Evolutionary conservation across 2,329 filamentous ascomycete genomes (phyloP).

Genomic region (Cercospora nicotianae): DNA sequence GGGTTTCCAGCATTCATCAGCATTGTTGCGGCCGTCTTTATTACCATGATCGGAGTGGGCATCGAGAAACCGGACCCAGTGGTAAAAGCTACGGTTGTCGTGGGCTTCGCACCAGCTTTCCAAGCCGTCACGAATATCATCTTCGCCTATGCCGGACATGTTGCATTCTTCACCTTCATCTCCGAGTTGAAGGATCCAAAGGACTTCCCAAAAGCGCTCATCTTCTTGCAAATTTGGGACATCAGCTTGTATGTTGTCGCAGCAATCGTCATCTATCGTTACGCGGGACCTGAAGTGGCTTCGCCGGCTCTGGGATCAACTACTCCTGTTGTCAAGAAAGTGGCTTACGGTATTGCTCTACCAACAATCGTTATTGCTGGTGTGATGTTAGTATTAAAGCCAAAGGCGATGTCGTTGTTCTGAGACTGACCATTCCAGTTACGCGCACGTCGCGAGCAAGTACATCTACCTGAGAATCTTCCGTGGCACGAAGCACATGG

Average conservation of each 20-base stretch:
- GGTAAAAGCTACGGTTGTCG: constrained; percentile 40
- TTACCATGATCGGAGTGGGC: constrained; percentile 67
- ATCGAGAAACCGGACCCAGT: constrained; percentile 47
- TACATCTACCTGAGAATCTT: constrained; percentile 67
- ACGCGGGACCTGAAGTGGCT: constrained; percentile 59
- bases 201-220: constrained; percentile 63
- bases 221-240: constrained; percentile 60
- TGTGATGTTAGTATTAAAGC: constrained; percentile 49
- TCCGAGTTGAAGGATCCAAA: constrained; percentile 63
- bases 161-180: constrained; percentile 66
- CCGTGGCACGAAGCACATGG: constrained; percentile 54
- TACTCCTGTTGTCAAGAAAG: constrained; percentile 55
- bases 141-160: constrained; percentile 59
- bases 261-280: constrained; percentile 67
- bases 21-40: constrained; percentile 62
- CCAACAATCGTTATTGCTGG: constrained; percentile 71
- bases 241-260: constrained; percentile 63
- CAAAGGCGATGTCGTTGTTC: too few relatives aligned
- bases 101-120: constrained; percentile 55
- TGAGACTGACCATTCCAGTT: constrained; percentile 32
- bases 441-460: constrained; percentile 65
- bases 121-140: constrained; percentile 67
- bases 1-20: constrained; percentile 41
- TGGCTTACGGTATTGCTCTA: constrained; percentile 67
- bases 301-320: constrained; percentile 67